Evolutionary conservation across 106 monocot genomes (phyloP), one percentile per base, ranked within the genome.

Genomic region (Dendrobium chrysotoxum): DNA sequence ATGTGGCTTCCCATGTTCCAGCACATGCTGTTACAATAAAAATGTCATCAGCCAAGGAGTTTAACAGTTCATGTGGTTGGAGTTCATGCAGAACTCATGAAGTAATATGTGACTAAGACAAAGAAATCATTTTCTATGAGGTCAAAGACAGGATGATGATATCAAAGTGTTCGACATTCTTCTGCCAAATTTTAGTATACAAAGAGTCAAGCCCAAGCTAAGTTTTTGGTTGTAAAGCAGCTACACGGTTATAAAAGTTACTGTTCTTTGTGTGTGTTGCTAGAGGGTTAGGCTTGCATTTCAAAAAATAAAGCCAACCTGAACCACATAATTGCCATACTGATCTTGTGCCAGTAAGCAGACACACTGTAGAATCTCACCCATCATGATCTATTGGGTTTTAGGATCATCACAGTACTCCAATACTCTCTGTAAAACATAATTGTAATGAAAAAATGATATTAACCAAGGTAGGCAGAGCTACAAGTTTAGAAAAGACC

Each of bases 261-360:
- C 3, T 35, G 35, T 35, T 35, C 35, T 35, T 35, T 35, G 35
- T 35, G 35, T 35, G 35, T 35, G 35, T 35, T 35, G 35, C 35
- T 35, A 3, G 35, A 35, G 35, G 35, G 35, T 35, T 35, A 35
- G 35, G 35, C 35, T 35, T 35, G 35, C 0, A 3, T 35, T 35
- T 35, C 35, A 35, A 35, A 35, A 21, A 20, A 61, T 70, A 70
- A 25, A 67, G 79, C 86, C 12, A 25, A 91, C 91, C 92, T 92
- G 92, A 75, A 90, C 87, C 53, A 92, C 90, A 78, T 92, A 92
- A 73, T 92, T 92, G 15, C 92, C 90, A 79, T 88, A 92, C 57
- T 92, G 92, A 71, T 92, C 90, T 75, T 92, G 89, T 15, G 89
- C 86, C 75, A 86, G 75, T 76, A 84, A 79, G 84, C 86, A 79